Conservation (phyloP, 768 basidiomycete genomes). For the Sistotremastrum suecicum region DNA sequence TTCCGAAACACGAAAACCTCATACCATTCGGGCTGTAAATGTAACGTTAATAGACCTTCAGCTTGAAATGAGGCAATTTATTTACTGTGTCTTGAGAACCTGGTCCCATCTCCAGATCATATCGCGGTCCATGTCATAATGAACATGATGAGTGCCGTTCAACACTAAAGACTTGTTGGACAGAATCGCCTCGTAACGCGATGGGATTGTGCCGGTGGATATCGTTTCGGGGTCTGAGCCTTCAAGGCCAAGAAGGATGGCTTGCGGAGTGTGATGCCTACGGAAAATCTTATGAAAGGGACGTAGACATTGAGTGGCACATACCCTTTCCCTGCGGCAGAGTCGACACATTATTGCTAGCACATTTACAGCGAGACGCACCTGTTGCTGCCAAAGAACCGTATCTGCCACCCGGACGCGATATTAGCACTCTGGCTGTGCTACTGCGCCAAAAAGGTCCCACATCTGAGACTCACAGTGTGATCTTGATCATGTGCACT, state of each 20-base stretch:
- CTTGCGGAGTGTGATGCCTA: conserved; percentile 81
- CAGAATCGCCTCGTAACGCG: conserved; percentile 59
- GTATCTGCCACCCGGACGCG: conserved; percentile 33
- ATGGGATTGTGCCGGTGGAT: conserved; percentile 70
- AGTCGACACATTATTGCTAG: conserved; percentile 3
- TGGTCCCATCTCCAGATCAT: conserved; percentile 90
- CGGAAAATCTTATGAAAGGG: conserved; percentile 3
- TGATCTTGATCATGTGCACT: conserved; percentile 68
- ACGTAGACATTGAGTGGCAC: conserved; percentile 7
- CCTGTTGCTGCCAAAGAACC: conserved; percentile 91
- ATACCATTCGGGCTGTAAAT: conserved; percentile 61
- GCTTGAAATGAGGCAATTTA: no score
- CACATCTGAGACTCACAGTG: conserved; percentile 36
- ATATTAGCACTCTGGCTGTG: neutral
- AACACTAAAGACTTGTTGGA: conserved; percentile 52
- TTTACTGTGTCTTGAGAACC: conserved; percentile 61
- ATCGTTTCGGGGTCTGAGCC: conserved; percentile 89
- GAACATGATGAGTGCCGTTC: conserved; percentile 59
- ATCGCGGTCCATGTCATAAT: conserved; percentile 79
- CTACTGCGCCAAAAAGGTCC: neutral
- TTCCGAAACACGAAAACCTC: conserved; percentile 75
- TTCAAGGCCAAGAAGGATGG: conserved; percentile 72
- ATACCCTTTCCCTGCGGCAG: conserved; percentile 57
- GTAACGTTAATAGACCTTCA: no score
- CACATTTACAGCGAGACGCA: conserved; percentile 13